Evolutionary conservation across 2,329 filamentous ascomycete genomes (phyloP).

Genomic region (Xenosphaeropsis pyriputrescens): DNA sequence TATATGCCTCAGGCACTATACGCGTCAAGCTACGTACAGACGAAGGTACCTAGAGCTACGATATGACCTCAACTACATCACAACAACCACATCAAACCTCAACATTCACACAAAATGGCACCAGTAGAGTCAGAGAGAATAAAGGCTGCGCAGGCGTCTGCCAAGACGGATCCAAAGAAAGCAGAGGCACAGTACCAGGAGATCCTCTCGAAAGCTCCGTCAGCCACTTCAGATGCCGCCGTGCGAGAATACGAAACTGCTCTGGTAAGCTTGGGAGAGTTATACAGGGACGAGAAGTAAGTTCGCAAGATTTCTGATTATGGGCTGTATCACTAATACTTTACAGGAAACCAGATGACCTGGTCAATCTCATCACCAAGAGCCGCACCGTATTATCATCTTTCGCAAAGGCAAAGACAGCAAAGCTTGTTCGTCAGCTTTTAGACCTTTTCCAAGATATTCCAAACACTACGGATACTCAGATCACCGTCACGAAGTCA

Average conservation of each 20-base stretch:
- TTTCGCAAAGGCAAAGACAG: constrained; percentile 97
- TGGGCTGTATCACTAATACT: constrained; percentile 16
- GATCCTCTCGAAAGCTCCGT: constrained; percentile 73
- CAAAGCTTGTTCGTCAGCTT: constrained; percentile 91
- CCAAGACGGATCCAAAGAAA: constrained; percentile 67
- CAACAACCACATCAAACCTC: constrained; percentile 5
- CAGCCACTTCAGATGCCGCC: constrained; percentile 68
- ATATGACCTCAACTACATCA: constrained; percentile 4
- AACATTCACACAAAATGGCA: constrained; percentile 28
- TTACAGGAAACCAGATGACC: constrained; percentile 60
- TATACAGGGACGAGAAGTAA: constrained; percentile 81
- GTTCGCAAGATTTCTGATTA: constrained; percentile 17
- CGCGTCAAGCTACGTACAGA: constrained; percentile 2
- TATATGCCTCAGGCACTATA: constrained; percentile 2
- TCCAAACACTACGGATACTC: constrained; percentile 85
- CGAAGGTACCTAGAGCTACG: constrained; percentile 4
- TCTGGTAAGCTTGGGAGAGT: constrained; percentile 75
- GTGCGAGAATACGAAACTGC: constrained; percentile 86
- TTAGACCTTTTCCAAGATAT: constrained; percentile 92
- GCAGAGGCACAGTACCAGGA: constrained; percentile 83
- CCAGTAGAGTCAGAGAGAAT: constrained; percentile 50
- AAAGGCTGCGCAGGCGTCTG: constrained; percentile 76
- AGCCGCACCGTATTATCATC: constrained; percentile 85
- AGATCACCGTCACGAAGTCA: constrained; percentile 91
- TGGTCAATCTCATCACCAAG: constrained; percentile 80